phyloP scores from a whole-genome alignment of 208 protist species.

The Trichomonas vaginalis region DNA sequence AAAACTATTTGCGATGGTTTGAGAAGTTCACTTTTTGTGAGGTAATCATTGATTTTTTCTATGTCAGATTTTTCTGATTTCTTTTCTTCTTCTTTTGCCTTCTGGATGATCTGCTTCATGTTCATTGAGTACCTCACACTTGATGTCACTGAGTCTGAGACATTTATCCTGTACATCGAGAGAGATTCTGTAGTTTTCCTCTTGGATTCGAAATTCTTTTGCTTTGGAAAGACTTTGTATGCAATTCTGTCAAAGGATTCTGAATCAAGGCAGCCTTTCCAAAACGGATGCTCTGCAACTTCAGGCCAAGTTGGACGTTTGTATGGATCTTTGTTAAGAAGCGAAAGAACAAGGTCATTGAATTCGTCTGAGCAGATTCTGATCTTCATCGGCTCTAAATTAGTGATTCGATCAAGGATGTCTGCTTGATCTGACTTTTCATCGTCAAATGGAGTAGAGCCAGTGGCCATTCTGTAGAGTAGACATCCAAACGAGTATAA shows the following conservation, averaged over 20 bases:
- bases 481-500: background rate
- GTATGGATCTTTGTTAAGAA: background rate
- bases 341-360: background rate
- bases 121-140: background rate
- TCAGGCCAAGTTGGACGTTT: background rate
- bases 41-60: background rate
- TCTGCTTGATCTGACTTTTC: background rate
- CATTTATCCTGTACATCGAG: background rate
- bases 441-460: background rate
- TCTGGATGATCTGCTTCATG: background rate
- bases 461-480: background rate
- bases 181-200: background rate
- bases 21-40: background rate
- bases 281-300: background rate
- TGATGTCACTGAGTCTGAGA: background rate
- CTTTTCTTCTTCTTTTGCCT: background rate
- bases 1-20: background rate
- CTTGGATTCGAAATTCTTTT: background rate
- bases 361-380: background rate
- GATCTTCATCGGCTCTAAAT: background rate
- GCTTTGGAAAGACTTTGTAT: background rate
- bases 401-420: background rate
- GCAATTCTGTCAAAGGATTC: background rate
- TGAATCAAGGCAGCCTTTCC: background rate
- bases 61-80: background rate